Percentiles rank a stretch among this genome's conserved stretches.
phyloP scores from a whole-genome alignment of 768 basidiomycete species.

The Podaxis sp. region DNA sequence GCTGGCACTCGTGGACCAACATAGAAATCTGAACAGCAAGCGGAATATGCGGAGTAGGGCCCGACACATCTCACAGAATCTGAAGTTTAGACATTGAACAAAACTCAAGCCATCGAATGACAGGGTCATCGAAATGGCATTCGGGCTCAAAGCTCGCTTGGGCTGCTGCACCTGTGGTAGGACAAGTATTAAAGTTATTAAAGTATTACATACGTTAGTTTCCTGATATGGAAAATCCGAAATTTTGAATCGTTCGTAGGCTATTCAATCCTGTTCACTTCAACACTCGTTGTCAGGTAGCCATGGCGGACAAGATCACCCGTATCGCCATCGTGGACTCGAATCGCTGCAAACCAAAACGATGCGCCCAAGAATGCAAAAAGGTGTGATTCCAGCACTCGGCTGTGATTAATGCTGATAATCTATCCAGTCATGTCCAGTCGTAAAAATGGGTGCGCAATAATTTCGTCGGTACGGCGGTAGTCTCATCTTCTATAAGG shows the following conservation, averaged over 20 bases:
- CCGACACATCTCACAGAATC: too few relatives aligned
- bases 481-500: slow-evolving; percentile 40
- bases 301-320: slow-evolving; percentile 93
- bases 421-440: slow-evolving; percentile 63
- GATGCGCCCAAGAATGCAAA: slow-evolving; percentile 97
- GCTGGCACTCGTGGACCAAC: too few relatives aligned
- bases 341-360: slow-evolving; percentile 94
- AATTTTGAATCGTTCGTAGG: slow-evolving; percentile 14
- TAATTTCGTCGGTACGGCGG: neutral
- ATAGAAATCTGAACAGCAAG: too few relatives aligned
- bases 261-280: slow-evolving; percentile 14
- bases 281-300: slow-evolving; percentile 14
- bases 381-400: slow-evolving; percentile 48
- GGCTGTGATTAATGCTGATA: slow-evolving; percentile 15
- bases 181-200: too few relatives aligned
- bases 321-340: slow-evolving; percentile 94
- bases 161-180: too few relatives aligned
- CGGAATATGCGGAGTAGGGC: too few relatives aligned
- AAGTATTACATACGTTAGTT: slow-evolving; percentile 9
- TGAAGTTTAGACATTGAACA: too few relatives aligned
- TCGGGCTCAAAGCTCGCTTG: too few relatives aligned
- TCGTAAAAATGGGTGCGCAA: slow-evolving; percentile 89
- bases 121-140: too few relatives aligned
- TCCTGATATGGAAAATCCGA: slow-evolving; percentile 9
- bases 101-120: too few relatives aligned